These are phyloP conservation scores for Hamigera avellanea DNA, from an alignment of 495 filamentous ascomycete genomes.

Conservation along the genomic window DNA sequence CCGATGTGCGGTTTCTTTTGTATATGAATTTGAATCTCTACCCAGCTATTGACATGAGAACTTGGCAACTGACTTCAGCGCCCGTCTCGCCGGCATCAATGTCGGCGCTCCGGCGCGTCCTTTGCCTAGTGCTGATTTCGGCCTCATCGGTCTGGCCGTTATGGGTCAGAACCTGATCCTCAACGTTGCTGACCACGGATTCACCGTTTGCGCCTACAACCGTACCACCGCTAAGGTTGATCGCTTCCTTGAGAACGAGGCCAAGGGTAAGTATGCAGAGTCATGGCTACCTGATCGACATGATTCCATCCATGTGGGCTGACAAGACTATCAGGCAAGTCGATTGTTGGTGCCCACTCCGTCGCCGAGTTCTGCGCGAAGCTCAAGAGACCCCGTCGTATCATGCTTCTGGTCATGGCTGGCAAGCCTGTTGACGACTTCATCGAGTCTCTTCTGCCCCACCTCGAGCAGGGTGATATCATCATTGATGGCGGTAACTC, in stretches of 20 bases:
- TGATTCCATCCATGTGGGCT: slow-evolving; percentile 4
- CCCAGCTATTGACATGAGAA: slow-evolving; percentile 14
- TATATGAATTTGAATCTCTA: background rate
- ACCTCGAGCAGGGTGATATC: slow-evolving; percentile 86
- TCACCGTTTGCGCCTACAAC: slow-evolving; percentile 95
- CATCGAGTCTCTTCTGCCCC: slow-evolving; percentile 88
- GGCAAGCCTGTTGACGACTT: slow-evolving; percentile 96
- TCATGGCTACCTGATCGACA: slow-evolving; percentile 7
- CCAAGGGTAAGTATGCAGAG: slow-evolving; percentile 52
- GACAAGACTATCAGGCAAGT: slow-evolving; percentile 54
- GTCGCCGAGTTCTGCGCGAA: slow-evolving; percentile 87
- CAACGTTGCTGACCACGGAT: slow-evolving; percentile 93
- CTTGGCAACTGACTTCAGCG: slow-evolving; percentile 58
- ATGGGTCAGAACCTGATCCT: slow-evolving; percentile 99
- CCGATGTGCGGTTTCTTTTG: background rate
- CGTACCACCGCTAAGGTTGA: slow-evolving; percentile 97
- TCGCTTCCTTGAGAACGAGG: slow-evolving; percentile 84
- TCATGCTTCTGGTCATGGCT: slow-evolving; percentile 98
- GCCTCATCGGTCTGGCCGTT: slow-evolving; percentile 98
- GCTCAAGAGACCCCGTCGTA: slow-evolving; percentile 89
- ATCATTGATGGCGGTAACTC: slow-evolving; percentile 99
- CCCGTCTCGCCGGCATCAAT: slow-evolving; percentile 77
- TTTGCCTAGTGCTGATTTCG: slow-evolving; percentile 67
- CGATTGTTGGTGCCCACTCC: slow-evolving; percentile 85
- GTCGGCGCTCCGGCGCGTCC: slow-evolving; percentile 52